These are phyloP conservation scores for Pythium folliculosum DNA, from an alignment of 352 stramenopile genomes.

Conservation along the genomic window DNA sequence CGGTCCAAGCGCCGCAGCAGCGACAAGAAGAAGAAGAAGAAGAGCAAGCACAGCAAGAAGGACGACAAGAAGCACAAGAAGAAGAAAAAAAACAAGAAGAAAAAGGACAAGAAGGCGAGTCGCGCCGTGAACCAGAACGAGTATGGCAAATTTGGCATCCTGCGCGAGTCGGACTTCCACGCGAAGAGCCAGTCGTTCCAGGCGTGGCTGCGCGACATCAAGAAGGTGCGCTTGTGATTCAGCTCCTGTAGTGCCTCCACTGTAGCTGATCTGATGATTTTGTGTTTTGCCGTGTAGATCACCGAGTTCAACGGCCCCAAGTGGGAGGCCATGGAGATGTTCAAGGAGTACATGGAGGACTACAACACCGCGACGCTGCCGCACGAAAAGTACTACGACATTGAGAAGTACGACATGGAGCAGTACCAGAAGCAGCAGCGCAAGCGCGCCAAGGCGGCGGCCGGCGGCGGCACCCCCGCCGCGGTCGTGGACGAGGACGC, in stretches of 20 bases:
- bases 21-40: conserved; percentile 41
- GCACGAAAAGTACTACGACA: conserved; percentile 98
- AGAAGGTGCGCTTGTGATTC: conserved; percentile 60
- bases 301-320: conserved; percentile 84
- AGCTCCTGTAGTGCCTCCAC: background rate
- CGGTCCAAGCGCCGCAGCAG: conserved; percentile 22
- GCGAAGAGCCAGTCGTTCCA: conserved; percentile 92
- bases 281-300: conserved; percentile 34
- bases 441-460: conserved; percentile 33
- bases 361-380: conserved; percentile 98
- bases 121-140: conserved; percentile 85
- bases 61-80: conserved; percentile 36
- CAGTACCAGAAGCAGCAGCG: conserved; percentile 88
- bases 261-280: background rate
- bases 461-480: conserved; percentile 19
- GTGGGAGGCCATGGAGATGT: conserved; percentile 89
- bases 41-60: conserved; percentile 26
- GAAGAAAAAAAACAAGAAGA: conserved; percentile 27
- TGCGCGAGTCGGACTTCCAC: conserved; percentile 92
- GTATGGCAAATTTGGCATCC: conserved; percentile 97
- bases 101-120: conserved; percentile 30
- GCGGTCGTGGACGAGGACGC: conserved; percentile 55
- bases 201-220: conserved; percentile 93
- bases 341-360: conserved; percentile 95
- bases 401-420: conserved; percentile 97